Conservation (phyloP, 1,284 basidiomycete species). For the Melampsora americana region DNA sequence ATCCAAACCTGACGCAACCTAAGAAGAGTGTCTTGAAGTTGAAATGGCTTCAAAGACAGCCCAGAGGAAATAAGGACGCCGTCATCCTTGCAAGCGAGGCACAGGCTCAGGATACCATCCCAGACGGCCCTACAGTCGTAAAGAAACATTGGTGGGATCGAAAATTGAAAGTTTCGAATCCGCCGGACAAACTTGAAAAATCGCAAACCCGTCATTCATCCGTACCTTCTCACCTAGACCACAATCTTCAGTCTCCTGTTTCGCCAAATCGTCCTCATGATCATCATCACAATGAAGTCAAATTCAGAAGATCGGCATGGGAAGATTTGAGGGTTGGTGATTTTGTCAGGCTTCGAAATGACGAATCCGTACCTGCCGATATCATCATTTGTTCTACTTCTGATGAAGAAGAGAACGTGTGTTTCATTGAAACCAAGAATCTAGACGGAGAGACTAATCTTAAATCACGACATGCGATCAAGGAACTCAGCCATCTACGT, state of each 20-base stretch:
- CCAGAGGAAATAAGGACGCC: slow-evolving; percentile 61
- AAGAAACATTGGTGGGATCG: slow-evolving; percentile 43
- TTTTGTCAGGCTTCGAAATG: slow-evolving; percentile 82
- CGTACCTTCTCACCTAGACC: slow-evolving; percentile 16
- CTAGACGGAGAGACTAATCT: slow-evolving; percentile 98
- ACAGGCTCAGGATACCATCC: not conserved
- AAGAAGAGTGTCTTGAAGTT: slow-evolving; percentile 64
- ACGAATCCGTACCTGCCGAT: slow-evolving; percentile 85
- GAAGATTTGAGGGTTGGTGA: slow-evolving; percentile 93
- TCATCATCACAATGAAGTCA: slow-evolving; percentile 61
- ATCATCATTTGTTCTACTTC: slow-evolving; percentile 91
- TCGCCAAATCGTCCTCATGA: slow-evolving; percentile 21
- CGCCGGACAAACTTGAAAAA: not conserved
- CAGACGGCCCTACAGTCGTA: too few species aligned
- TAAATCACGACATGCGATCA: slow-evolving; percentile 82
- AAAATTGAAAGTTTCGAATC: not conserved
- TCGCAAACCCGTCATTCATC: slow-evolving; percentile 36
- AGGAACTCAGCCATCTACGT: slow-evolving; percentile 69
- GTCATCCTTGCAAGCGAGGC: slow-evolving; percentile 36
- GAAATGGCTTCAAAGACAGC: slow-evolving; percentile 66
- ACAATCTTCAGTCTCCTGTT: slow-evolving; percentile 21
- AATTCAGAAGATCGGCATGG: slow-evolving; percentile 66
- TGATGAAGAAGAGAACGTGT: slow-evolving; percentile 89
- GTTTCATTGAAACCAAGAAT: slow-evolving; percentile 98
- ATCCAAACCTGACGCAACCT: slow-evolving; percentile 43